Evolutionary conservation across 1,284 basidiomycete genomes (phyloP).

Genomic region (Heterobasidion annosum): DNA sequence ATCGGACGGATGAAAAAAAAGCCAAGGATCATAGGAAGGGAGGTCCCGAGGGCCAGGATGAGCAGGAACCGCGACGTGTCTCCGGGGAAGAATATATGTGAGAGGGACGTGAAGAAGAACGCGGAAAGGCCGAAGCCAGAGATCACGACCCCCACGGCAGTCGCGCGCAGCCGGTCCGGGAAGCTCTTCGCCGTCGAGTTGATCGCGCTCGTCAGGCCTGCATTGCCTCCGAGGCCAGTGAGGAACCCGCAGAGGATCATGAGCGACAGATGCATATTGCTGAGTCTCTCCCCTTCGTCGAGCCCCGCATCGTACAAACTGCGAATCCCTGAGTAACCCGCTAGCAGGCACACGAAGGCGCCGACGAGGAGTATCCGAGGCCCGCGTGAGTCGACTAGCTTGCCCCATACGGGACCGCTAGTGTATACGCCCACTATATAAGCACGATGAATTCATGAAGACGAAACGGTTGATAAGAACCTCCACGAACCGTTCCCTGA

Average conservation of each 20-base stretch:
- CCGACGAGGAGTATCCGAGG: constrained; percentile 40
- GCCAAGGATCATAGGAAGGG: constrained; percentile 61
- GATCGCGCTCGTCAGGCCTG: constrained; percentile 42
- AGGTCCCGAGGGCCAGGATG: constrained; percentile 63
- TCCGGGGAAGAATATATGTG: constrained; percentile 59
- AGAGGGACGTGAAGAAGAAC: constrained; percentile 67
- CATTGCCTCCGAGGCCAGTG: constrained; percentile 57
- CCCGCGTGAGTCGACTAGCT: constrained; percentile 55
- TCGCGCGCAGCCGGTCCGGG: constrained; percentile 27
- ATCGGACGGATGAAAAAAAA: constrained; percentile 54
- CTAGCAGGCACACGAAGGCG: constrained; percentile 42
- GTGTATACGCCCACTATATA: constrained; percentile 48
- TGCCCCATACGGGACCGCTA: constrained; percentile 61
- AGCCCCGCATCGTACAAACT: constrained; percentile 49
- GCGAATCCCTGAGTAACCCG: constrained; percentile 62
- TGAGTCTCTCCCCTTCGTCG: constrained; percentile 16
- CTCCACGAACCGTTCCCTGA: constrained; percentile 49
- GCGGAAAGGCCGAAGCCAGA: constrained; percentile 83
- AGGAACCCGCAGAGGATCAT: constrained; percentile 44
- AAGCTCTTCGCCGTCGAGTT: constrained; percentile 66
- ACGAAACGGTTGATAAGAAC: constrained; percentile 1
- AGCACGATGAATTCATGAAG: neutral
- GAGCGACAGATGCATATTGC: constrained; percentile 21
- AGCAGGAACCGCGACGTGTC: constrained; percentile 64
- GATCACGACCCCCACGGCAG: constrained; percentile 39